A percentile compares a stretch with the other conserved stretches of the same genome.
These are phyloP conservation scores for Ceratocystis lukuohia DNA, from an alignment of 2,329 filamentous ascomycete genomes.

Conservation along the genomic window DNA sequence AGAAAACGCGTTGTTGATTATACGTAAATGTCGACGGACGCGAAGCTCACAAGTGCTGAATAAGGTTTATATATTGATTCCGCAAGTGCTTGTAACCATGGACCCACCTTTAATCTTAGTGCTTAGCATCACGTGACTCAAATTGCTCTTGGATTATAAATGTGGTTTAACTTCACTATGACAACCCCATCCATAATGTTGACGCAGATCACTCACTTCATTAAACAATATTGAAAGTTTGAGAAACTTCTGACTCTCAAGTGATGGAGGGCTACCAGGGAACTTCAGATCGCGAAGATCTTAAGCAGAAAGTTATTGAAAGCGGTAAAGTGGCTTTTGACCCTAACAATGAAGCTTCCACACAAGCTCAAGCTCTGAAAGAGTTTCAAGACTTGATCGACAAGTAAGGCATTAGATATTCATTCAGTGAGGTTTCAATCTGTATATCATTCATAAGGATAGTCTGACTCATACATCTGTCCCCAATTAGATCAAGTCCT, in stretches of 20 bases:
- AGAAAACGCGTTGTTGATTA: not conserved
- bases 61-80: no score
- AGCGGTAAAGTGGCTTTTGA: constrained; percentile 38
- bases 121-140: not conserved
- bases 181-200: not conserved
- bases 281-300: constrained; percentile 7
- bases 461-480: not conserved
- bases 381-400: constrained; percentile 37
- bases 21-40: no score
- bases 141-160: not conserved
- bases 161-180: no score
- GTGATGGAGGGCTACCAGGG: constrained; percentile 26
- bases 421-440: not conserved
- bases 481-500: constrained; percentile 26
- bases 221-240: no score
- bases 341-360: constrained; percentile 28
- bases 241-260: constrained; percentile 3
- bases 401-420: constrained; percentile 27
- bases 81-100: not conserved
- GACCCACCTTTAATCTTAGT: not conserved
- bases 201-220: not conserved
- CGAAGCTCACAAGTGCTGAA: not conserved
- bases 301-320: constrained; percentile 23
- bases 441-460: not conserved
- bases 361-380: constrained; percentile 27